These are phyloP conservation scores for Stagonosporopsis chrysanthemi DNA, from an alignment of 2,329 filamentous ascomycete species.

Conservation along the genomic window DNA sequence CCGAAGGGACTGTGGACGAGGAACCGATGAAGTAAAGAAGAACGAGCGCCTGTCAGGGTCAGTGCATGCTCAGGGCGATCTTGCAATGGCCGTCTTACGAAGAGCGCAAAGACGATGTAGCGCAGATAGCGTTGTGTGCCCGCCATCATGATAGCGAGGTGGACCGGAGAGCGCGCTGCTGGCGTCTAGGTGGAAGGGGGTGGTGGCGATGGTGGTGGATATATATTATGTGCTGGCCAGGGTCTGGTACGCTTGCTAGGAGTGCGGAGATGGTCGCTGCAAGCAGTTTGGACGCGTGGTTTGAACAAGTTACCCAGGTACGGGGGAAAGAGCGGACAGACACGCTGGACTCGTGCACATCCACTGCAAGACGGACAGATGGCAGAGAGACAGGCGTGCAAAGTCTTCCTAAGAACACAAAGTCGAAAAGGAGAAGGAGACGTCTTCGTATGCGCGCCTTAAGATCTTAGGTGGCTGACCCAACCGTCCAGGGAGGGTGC, in stretches of 20 bases:
- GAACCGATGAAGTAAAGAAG: constrained; percentile 84
- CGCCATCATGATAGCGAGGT: constrained; percentile 64
- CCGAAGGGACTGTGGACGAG: constrained; percentile 58
- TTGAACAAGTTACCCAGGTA: not conserved
- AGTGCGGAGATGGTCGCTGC: constrained; percentile 16
- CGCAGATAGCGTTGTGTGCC: constrained; percentile 75
- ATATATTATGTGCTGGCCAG: constrained; percentile 19
- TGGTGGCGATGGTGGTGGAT: not conserved
- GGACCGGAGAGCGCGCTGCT: constrained; percentile 25
- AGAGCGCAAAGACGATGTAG: constrained; percentile 79
- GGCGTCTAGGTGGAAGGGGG: not conserved
- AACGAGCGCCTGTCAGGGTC: constrained; percentile 62
- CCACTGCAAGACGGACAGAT: not conserved
- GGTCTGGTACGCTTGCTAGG: constrained; percentile 2
- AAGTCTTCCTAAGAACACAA: constrained; percentile 11
- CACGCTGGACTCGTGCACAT: constrained; percentile 9
- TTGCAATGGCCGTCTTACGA: constrained; percentile 64
- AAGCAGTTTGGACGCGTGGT: constrained; percentile 1
- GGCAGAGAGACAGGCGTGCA: constrained; percentile 1
- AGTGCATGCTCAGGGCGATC: constrained; percentile 11
- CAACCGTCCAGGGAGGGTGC: not conserved
- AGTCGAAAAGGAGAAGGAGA: constrained; percentile 24
- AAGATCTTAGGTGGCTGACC: constrained; percentile 27
- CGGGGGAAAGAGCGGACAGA: constrained; percentile 13
- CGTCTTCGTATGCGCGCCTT: constrained; percentile 19